phyloP scores from a whole-genome alignment of 2,329 filamentous ascomycete genomes.

The Sclerotinia trifoliorum region DNA sequence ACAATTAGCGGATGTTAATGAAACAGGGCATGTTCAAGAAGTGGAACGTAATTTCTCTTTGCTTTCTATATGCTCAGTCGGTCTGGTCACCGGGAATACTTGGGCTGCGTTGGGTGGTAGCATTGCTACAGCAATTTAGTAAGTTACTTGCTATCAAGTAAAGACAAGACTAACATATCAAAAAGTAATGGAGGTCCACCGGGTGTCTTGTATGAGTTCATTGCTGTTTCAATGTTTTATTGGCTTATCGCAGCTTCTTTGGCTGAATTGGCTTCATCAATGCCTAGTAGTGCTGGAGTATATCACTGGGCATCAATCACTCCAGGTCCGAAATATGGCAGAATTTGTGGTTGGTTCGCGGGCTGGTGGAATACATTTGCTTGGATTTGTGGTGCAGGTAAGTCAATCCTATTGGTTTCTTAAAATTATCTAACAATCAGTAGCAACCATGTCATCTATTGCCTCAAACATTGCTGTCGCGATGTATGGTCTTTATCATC shows the following conservation, averaged over 20 bases:
- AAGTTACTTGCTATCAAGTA: background rate
- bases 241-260: slow-evolving; percentile 51
- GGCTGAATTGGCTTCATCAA: slow-evolving; percentile 41
- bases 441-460: slow-evolving; percentile 38
- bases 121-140: slow-evolving; percentile 42
- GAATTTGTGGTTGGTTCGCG: slow-evolving; percentile 49
- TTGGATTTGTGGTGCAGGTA: slow-evolving; percentile 40
- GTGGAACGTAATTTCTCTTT: slow-evolving; percentile 51
- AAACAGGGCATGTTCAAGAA: slow-evolving; percentile 52
- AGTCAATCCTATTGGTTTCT: background rate
- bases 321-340: slow-evolving; percentile 47
- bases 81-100: slow-evolving; percentile 46
- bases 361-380: slow-evolving; percentile 53
- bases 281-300: slow-evolving; percentile 41
- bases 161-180: slow-evolving; percentile 38
- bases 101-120: slow-evolving; percentile 50
- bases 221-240: slow-evolving; percentile 51
- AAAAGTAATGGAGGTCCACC: slow-evolving; percentile 61
- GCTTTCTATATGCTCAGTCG: slow-evolving; percentile 47
- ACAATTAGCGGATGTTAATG: slow-evolving; percentile 42
- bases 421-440: slow-evolving; percentile 8
- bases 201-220: slow-evolving; percentile 62
- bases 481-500: slow-evolving; percentile 51
- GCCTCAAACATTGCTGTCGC: slow-evolving; percentile 47
- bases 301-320: slow-evolving; percentile 55